Conservation (phyloP, 1,139 yeast genomes). For the Wickerhamomyces sp. region DNA sequence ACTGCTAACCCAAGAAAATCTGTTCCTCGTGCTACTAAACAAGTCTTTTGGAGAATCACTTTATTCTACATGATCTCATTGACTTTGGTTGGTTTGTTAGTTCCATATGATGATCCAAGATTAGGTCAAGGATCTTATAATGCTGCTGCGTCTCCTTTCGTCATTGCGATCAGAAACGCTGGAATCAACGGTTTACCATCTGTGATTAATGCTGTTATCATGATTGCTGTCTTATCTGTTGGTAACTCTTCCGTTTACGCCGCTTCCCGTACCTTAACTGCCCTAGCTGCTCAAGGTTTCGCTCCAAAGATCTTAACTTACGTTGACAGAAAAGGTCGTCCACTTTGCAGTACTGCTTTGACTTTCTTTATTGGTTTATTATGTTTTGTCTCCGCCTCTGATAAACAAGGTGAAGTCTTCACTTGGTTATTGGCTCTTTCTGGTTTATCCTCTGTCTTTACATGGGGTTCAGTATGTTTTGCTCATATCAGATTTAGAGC, state of each 20-base stretch:
- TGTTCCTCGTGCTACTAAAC: slow-evolving; percentile 71
- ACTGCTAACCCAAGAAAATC: slow-evolving; percentile 70
- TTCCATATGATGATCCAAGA: slow-evolving; percentile 37
- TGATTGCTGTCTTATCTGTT: slow-evolving; percentile 63
- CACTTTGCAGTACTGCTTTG: slow-evolving; percentile 49
- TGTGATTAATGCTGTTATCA: slow-evolving; percentile 47
- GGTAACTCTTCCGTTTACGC: slow-evolving; percentile 68
- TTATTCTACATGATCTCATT: slow-evolving; percentile 51
- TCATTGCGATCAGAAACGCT: slow-evolving; percentile 51
- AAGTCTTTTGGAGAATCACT: slow-evolving; percentile 68
- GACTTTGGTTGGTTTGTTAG: slow-evolving; percentile 41
- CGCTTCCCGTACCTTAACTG: slow-evolving; percentile 61
- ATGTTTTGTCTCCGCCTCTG: slow-evolving; percentile 55
- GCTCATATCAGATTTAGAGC: slow-evolving; percentile 63
- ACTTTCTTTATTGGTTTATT: slow-evolving; percentile 51
- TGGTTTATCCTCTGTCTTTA: slow-evolving; percentile 60
- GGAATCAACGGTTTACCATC: slow-evolving; percentile 53
- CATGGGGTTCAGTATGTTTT: slow-evolving; percentile 64
- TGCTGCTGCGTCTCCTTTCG: slow-evolving; percentile 58
- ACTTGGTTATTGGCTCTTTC: slow-evolving; percentile 66
- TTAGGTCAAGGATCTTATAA: slow-evolving; percentile 37
- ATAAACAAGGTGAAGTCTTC: slow-evolving; percentile 52
- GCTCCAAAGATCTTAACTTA: slow-evolving; percentile 56
- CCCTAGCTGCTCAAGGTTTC: slow-evolving; percentile 60
- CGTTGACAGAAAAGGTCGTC: slow-evolving; percentile 67